phyloP scores from a whole-genome alignment of 169 alveolate species.

The Eimeria zaria region DNA sequence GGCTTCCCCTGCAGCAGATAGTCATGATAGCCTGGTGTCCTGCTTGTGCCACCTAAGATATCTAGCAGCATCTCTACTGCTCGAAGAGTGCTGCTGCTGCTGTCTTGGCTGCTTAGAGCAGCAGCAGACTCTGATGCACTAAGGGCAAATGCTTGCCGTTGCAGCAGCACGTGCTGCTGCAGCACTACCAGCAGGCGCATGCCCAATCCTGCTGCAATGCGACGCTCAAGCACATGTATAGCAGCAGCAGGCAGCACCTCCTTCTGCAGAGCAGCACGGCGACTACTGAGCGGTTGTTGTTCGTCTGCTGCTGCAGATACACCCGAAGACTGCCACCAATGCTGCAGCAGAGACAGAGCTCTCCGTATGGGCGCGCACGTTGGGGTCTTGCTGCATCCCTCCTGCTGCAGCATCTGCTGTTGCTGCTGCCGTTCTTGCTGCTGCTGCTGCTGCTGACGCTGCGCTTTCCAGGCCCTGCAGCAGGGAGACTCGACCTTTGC shows the following conservation, averaged over 20 bases:
- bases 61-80: constrained; percentile 34
- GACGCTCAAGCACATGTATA: constrained; percentile 61
- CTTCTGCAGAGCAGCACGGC: constrained; percentile 33
- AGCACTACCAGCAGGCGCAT: constrained; percentile 76
- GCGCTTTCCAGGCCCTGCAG: constrained; percentile 44
- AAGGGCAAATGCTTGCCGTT: constrained; percentile 68
- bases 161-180: constrained; percentile 77
- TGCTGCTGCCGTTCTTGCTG: constrained; percentile 42
- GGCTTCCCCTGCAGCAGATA: constrained; percentile 66
- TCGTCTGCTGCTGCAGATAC: constrained; percentile 72
- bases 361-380: constrained; percentile 34
- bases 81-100: constrained; percentile 60
- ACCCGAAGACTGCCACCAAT: constrained; percentile 60
- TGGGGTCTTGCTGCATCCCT: constrained; percentile 50
- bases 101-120: background rate
- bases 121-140: constrained; percentile 65
- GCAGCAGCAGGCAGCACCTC: constrained; percentile 72
- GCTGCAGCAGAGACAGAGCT: constrained; percentile 35
- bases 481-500: constrained; percentile 43
- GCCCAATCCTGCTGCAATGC: constrained; percentile 38
- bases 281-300: constrained; percentile 1
- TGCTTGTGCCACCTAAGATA: constrained; percentile 12
- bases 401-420: constrained; percentile 4
- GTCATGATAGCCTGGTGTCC: constrained; percentile 63
- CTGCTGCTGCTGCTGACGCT: constrained; percentile 58